phyloP scores from a whole-genome alignment of 179 eudicot genomes.

The Beta corolliflora region DNA sequence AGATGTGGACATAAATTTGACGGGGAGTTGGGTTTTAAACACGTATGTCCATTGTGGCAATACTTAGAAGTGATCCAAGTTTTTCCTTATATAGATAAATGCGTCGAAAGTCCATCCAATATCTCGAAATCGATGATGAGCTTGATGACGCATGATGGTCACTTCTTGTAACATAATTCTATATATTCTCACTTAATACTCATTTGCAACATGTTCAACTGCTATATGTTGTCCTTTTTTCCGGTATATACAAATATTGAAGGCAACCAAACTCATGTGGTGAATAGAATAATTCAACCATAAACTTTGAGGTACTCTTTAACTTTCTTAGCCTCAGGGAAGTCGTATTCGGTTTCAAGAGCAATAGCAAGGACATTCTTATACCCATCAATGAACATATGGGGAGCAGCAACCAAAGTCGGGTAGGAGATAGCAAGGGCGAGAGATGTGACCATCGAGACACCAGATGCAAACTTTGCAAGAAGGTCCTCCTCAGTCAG shows the following conservation, averaged over 20 bases:
- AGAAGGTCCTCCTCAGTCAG: no score
- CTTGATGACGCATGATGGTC: neutral
- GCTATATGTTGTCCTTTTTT: neutral
- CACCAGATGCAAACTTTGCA: no score
- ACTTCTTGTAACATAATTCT: neutral
- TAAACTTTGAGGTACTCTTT: no score
- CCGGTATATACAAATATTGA: slow-evolving; percentile 79
- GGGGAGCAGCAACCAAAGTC: no score
- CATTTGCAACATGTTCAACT: neutral
- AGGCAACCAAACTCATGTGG: slow-evolving; percentile 70
- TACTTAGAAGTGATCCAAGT: neutral
- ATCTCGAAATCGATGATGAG: neutral
- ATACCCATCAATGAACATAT: no score
- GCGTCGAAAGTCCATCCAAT: neutral
- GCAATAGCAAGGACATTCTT: no score
- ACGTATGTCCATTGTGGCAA: neutral
- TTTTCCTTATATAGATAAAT: neutral
- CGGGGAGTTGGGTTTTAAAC: neutral
- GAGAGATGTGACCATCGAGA: no score
- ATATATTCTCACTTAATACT: neutral
- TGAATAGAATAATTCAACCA: no score
- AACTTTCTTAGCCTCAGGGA: no score
- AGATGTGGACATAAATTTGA: neutral
- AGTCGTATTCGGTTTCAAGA: no score
- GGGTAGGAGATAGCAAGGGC: no score